These are phyloP conservation scores for Trichocladium uniseriatum DNA, from an alignment of 495 filamentous ascomycete genomes.

Conservation along the genomic window DNA sequence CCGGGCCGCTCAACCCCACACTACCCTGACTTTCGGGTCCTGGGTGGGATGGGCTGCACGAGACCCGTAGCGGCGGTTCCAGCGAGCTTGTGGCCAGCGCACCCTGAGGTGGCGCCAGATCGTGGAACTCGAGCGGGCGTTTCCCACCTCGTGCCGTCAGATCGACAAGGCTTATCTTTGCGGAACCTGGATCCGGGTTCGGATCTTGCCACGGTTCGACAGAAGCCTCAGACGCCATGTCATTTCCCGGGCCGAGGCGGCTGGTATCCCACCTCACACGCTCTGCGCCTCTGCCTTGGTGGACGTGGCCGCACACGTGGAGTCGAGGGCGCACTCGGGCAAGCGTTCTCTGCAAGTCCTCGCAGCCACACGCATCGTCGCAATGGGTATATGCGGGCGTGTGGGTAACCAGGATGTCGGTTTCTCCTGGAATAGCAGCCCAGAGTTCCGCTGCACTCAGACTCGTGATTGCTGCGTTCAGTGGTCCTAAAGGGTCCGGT, in stretches of 20 bases:
- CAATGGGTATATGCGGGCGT: constrained; percentile 66
- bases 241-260: constrained; percentile 4
- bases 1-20: background rate
- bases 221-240: constrained; percentile 19
- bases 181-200: constrained; percentile 22
- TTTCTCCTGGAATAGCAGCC: constrained; percentile 53
- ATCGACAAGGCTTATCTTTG: constrained; percentile 38
- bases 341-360: constrained; percentile 55
- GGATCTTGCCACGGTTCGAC: constrained; percentile 34
- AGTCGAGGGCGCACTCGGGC: constrained; percentile 71
- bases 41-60: background rate
- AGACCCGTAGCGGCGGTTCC: constrained; percentile 6
- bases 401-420: constrained; percentile 82
- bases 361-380: constrained; percentile 58
- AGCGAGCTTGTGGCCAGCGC: background rate
- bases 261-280: constrained; percentile 47
- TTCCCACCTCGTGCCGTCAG: constrained; percentile 28
- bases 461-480: background rate
- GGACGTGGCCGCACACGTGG: constrained; percentile 86
- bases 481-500: background rate
- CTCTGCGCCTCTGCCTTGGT: constrained; percentile 54
- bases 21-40: background rate
- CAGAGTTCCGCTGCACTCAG: constrained; percentile 41
- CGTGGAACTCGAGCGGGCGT: constrained; percentile 23
- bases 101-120: constrained; percentile 11